Base-by-base conservation (phyloP, 2,329 filamentous ascomycete species). In the Fusarium mundagurra region DNA sequence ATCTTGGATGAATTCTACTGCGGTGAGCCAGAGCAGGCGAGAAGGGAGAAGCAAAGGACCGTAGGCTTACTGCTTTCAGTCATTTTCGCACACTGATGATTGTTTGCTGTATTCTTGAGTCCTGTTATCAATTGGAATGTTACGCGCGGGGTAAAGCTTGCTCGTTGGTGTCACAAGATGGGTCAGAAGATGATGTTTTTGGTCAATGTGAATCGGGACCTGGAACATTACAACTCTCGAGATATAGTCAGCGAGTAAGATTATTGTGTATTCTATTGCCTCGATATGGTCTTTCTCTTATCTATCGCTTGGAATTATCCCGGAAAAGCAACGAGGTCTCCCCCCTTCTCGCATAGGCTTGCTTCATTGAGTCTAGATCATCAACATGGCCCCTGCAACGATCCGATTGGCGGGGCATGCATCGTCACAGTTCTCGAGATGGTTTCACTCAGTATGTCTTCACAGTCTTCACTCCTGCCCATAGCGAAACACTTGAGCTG, bases 1-100 rank as follows among this genome's bases (percentile, higher is more conserved):
- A 44, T 75, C 63, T 13, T 66, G 57, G 6, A 51, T 38, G 24
- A 59, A 38, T 8, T n/a, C 57, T 59, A 16, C 8, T 10, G 8
- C 11, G 2, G 24, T 55, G 11, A 55, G 50, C 18, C 18, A 16
- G n/a, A 53, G n/a, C n/a, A 12, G 3, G 16, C 7, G 24, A 55
- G 1, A 13, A 3, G 14, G 6, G 24, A 41, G 6, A 13, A 8
- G 7, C 16, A 41, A 4, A 55, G 16, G 8, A 5, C 24, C 16
- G 5, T 6, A 14, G 20, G 6, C 51, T n/a, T 41, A 55, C 51
- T 8, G 11, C 24, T 55, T 6, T 36, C 34, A 18, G 51, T 14
- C 51, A 55, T 55, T 18, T 41, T n/a, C 13, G 11, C 16, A n/a
- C 4, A 8, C 10, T 4, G 9, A 13, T 18, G 14, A 39, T 18